A percentile compares a stretch with the other conserved stretches of the same genome.
These are phyloP conservation scores for Salix exigua DNA, from an alignment of 345 rosid genomes.

Conservation along the genomic window DNA sequence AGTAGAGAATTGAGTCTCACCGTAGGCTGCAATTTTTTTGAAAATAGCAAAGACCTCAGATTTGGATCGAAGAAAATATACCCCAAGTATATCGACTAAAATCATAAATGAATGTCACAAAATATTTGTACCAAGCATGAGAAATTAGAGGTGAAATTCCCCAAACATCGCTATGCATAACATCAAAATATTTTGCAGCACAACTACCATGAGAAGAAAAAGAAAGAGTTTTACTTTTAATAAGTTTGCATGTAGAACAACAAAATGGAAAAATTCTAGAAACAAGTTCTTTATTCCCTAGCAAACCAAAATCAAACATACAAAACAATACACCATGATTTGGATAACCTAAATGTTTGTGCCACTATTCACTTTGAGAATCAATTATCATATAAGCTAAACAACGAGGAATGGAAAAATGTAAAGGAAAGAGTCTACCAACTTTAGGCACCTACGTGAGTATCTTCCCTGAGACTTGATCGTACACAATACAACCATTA, in stretches of 20 bases:
- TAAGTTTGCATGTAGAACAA: not conserved
- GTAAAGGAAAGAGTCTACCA: not conserved
- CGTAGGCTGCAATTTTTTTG: not conserved
- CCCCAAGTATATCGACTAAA: not conserved
- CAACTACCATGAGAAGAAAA: not conserved
- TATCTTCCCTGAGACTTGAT: slow-evolving; percentile 1
- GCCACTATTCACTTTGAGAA: too few relatives aligned
- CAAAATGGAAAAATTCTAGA: not conserved
- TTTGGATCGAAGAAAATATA: not conserved
- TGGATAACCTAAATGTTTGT: too few relatives aligned
- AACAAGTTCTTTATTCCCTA: not conserved
- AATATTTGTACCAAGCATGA: not conserved
- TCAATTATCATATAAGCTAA: not conserved
- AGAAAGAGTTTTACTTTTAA: not conserved
- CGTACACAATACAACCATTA: slow-evolving; percentile 1
- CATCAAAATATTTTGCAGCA: not conserved
- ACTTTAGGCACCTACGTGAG: slow-evolving; percentile 4
- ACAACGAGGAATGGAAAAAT: not conserved
- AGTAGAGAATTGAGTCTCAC: too few relatives aligned
- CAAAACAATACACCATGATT: not conserved
- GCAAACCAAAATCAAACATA: not conserved
- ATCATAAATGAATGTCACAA: not conserved
- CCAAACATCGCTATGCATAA: not conserved
- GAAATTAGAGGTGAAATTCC: not conserved
- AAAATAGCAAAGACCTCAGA: not conserved